Conservation (phyloP, 139 green algal genomes). For the Coelastrella sp. region DNA sequence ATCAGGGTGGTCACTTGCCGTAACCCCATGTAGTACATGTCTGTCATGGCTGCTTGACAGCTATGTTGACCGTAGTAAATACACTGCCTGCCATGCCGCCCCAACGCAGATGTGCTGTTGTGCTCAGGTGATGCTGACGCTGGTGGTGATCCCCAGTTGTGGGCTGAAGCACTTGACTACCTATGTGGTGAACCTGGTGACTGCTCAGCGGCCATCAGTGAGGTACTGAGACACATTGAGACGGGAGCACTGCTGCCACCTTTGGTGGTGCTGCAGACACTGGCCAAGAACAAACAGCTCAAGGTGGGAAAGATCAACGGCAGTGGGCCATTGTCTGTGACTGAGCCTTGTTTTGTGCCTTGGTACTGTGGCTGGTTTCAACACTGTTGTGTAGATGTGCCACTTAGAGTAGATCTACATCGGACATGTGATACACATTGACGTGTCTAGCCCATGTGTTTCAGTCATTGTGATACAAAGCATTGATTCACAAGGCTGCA, state of each 20-base stretch:
- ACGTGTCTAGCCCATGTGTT: no score
- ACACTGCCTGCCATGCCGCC: no score
- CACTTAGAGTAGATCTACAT: no score
- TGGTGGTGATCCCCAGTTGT: constrained; percentile 87
- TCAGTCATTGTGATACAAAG: no score
- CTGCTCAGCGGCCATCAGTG: constrained; percentile 35
- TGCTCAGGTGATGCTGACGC: constrained; percentile 16
- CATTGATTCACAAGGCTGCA: no score
- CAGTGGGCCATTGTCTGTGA: background rate
- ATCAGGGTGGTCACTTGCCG: no score
- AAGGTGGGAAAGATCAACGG: constrained; percentile 56
- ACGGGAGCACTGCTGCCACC: constrained; percentile 84
- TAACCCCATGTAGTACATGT: no score
- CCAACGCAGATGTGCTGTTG: no score
- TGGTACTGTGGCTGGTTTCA: background rate
- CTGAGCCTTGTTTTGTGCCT: no score
- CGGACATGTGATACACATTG: no score
- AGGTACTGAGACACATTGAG: constrained; percentile 89
- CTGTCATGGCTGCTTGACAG: background rate
- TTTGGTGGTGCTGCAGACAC: constrained; percentile 90
- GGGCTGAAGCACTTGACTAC: constrained; percentile 85
- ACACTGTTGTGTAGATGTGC: no score
- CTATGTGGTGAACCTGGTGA: constrained; percentile 54
- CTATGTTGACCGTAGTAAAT: no score
- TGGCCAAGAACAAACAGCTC: constrained; percentile 80